phyloP scores from a whole-genome alignment of 805 yeast species.

The Ogataea pini region DNA sequence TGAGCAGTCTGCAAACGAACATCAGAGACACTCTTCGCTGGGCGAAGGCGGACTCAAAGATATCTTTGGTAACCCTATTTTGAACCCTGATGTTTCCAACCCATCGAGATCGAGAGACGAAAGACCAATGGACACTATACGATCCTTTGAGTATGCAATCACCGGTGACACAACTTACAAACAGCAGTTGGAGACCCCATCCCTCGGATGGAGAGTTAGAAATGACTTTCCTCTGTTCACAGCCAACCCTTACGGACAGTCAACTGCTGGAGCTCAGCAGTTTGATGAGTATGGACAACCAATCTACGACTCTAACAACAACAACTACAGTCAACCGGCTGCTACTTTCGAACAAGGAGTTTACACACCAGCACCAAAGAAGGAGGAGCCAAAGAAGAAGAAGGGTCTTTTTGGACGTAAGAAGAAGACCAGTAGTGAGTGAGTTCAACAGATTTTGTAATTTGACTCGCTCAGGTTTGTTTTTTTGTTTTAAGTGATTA shows the following conservation, averaged over 20 bases:
- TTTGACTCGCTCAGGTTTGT: background rate
- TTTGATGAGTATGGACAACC: slow-evolving; percentile 41
- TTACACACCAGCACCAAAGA: slow-evolving; percentile 45
- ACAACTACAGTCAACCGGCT: slow-evolving; percentile 29
- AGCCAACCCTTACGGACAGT: slow-evolving; percentile 38
- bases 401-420: slow-evolving; percentile 76
- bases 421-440: slow-evolving; percentile 20
- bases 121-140: slow-evolving; percentile 94
- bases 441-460: background rate
- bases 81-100: slow-evolving; percentile 81
- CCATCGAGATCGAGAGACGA: slow-evolving; percentile 94
- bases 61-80: slow-evolving; percentile 81
- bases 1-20: slow-evolving; percentile 54
- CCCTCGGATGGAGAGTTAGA: slow-evolving; percentile 85
- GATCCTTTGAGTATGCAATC: slow-evolving; percentile 90
- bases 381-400: slow-evolving; percentile 65
- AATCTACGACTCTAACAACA: slow-evolving; percentile 28
- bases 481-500: background rate
- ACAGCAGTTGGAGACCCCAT: slow-evolving; percentile 76
- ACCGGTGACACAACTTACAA: slow-evolving; percentile 82
- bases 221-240: slow-evolving; percentile 65
- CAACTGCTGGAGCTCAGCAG: slow-evolving; percentile 32
- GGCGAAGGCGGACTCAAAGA: slow-evolving; percentile 60
- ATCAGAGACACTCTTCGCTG: slow-evolving; percentile 37
- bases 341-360: slow-evolving; percentile 34